Conservation (phyloP, 2,329 filamentous ascomycete species). For the Colletotrichum lentis region DNA sequence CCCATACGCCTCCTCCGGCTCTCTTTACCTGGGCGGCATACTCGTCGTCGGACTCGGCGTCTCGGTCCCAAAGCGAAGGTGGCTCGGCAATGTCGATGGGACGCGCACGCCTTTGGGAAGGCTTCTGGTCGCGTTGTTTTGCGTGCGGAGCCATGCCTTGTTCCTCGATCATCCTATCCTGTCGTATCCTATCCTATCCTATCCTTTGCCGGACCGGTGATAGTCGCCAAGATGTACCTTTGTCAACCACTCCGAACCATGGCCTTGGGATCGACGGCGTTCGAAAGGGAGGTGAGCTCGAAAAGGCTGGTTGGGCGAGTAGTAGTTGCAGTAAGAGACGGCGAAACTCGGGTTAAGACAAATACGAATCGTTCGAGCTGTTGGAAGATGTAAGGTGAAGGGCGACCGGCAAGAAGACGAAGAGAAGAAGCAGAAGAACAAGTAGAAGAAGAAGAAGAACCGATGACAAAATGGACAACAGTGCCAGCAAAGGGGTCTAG, state of each 20-base stretch:
- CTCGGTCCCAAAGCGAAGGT: slow-evolving; percentile 16
- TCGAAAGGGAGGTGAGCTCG: not conserved
- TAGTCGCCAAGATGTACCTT: slow-evolving; percentile 29
- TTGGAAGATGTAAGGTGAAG: not conserved
- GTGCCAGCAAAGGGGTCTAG: slow-evolving; percentile 36
- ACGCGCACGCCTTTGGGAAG: slow-evolving; percentile 18
- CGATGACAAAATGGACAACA: slow-evolving; percentile 23
- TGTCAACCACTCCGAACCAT: slow-evolving; percentile 35
- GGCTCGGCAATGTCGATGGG: slow-evolving; percentile 27
- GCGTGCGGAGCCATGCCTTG: slow-evolving; percentile 31
- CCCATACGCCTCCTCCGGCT: slow-evolving; percentile 32
- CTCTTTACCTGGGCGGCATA: slow-evolving; percentile 23
- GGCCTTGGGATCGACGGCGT: slow-evolving; percentile 20
- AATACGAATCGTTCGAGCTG: not conserved
- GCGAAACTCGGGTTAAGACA: not conserved
- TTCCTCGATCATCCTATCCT: slow-evolving; percentile 35
- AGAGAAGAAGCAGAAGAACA: not conserved
- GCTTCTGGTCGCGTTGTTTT: slow-evolving; percentile 18
- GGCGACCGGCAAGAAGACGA: not conserved
- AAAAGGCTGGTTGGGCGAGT: not conserved
- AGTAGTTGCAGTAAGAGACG: not conserved
- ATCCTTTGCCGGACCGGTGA: slow-evolving; percentile 23
- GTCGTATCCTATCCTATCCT: slow-evolving; percentile 34
- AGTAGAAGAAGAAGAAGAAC: slow-evolving; percentile 12
- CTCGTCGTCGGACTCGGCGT: slow-evolving; percentile 32